phyloP scores from a whole-genome alignment of 192 early-diverging fungal genomes.

The Linderina pennispora region DNA sequence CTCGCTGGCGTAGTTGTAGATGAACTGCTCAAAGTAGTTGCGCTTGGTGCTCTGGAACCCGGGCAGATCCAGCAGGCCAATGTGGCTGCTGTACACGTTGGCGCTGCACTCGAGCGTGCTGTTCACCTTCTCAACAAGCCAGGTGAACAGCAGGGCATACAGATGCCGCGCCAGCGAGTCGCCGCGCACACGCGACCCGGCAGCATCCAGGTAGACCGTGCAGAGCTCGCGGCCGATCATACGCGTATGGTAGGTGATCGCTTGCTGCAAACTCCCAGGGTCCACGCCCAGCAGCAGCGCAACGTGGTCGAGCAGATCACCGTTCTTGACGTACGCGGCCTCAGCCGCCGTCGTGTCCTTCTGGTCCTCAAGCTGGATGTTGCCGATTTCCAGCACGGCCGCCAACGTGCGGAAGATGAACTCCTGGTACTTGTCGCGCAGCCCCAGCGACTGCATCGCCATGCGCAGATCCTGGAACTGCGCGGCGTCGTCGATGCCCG shows the following conservation, averaged over 20 bases:
- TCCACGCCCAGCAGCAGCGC: constrained; percentile 87
- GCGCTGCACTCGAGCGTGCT: constrained; percentile 63
- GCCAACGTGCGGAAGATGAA: constrained; percentile 84
- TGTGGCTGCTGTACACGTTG: constrained; percentile 61
- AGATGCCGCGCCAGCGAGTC: constrained; percentile 67
- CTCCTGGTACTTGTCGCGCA: constrained; percentile 73
- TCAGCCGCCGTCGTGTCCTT: constrained; percentile 64
- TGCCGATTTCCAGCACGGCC: constrained; percentile 83
- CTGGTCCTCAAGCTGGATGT: constrained; percentile 71
- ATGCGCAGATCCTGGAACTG: constrained; percentile 67
- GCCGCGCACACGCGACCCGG: constrained; percentile 63
- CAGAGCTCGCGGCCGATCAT: constrained; percentile 79
- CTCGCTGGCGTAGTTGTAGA: constrained; percentile 87
- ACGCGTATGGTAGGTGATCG: constrained; percentile 81
- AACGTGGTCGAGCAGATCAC: constrained; percentile 71
- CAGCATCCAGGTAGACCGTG: constrained; percentile 73
- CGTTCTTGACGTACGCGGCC: constrained; percentile 73
- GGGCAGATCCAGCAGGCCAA: constrained; percentile 82
- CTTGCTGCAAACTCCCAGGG: constrained; percentile 63
- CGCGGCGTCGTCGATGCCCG: constrained; percentile 53
- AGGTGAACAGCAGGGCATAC: constrained; percentile 79
- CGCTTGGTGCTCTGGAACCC: constrained; percentile 66
- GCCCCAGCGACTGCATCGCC: constrained; percentile 83
- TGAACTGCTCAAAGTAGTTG: constrained; percentile 55
- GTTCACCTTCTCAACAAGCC: constrained; percentile 81